phyloP scores from a whole-genome alignment of 2,329 filamentous ascomycete genomes.

The Cordyceps tenuipes region DNA sequence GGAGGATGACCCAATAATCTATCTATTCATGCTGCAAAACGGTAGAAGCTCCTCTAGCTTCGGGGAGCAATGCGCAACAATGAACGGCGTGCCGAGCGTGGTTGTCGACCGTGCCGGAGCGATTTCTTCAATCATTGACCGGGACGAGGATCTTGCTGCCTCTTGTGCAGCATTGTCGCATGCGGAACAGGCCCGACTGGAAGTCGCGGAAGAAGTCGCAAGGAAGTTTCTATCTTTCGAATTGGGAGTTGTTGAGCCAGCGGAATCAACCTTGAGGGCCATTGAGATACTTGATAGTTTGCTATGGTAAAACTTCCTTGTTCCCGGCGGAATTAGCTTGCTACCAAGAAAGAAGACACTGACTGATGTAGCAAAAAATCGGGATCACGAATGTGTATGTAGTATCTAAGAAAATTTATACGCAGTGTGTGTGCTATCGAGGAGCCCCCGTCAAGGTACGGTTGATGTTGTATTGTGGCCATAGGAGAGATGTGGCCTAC shows the following conservation, averaged over 20 bases:
- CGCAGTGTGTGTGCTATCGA: neutral
- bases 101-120: slow-evolving; percentile 71
- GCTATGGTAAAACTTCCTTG: neutral
- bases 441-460: neutral
- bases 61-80: slow-evolving; percentile 73
- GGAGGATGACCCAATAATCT: slow-evolving; percentile 56
- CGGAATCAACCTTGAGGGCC: neutral
- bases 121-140: slow-evolving; percentile 58
- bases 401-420: neutral
- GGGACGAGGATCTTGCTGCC: slow-evolving; percentile 67
- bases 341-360: neutral
- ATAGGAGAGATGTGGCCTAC: neutral
- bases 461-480: neutral
- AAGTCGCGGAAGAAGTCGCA: slow-evolving; percentile 55
- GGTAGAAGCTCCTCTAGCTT: slow-evolving; percentile 76
- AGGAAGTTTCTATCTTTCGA: slow-evolving; percentile 43
- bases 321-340: neutral
- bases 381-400: neutral
- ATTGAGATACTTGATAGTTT: neutral
- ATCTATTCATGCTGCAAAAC: slow-evolving; percentile 60
- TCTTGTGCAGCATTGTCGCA: slow-evolving; percentile 60
- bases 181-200: slow-evolving; percentile 57
- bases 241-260: slow-evolving; percentile 12
- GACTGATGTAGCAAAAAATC: neutral
- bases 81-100: slow-evolving; percentile 70